Evolutionary conservation across 2,329 filamentous ascomycete genomes (phyloP), one percentile per base, ranked within the genome.

Genomic region (Penicillium sp.): DNA sequence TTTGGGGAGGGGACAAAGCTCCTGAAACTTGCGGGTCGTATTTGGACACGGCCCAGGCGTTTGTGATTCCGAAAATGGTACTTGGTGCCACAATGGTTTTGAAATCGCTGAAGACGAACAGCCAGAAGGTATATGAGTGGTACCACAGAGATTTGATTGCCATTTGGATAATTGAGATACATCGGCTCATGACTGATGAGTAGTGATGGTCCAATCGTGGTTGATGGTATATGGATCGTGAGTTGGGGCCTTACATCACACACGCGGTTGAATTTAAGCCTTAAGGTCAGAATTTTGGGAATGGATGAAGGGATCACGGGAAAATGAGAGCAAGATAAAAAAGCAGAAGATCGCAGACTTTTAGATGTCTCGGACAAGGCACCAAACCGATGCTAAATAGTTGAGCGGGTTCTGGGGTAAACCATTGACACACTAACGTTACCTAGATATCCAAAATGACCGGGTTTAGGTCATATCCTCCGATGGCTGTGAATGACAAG

Each of bases 1-100:
- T 40, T 0, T 42, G 25, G 4, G 53, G 53, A 13, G 25, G 27
- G 13, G 4, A 0, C 12, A 41, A 13, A 45, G 27, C 53, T n/a
- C 50, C 17, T 55, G 63, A 37, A 53, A 63, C 12, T 10, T 48
- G 9, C 33, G 33, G 50, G 60, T 64, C 23, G 56, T 59, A 7
- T 55, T 61, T 13, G 40, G 62, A 33, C 50, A 62, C 59, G 17
- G 62, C 48, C 38, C 73, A 63, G 6, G 72, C 70, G 10, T 69
- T 66, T 6, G 71, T 52, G n/a, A 75, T 59, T 9, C 73, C 70
- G 57, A 72, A 72, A 2, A 58, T 60, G 2, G 65, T 68, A 42
- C 70, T 65, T 23, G 70, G 70, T 31, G 67, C 29, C 8, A 67
- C 60, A 40, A 72, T 69, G 15, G 69, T 70, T 25, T 59, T 54